These are phyloP conservation scores for Ochetophila trinervis DNA, from an alignment of 306 rosid species.

Conservation along the genomic window DNA sequence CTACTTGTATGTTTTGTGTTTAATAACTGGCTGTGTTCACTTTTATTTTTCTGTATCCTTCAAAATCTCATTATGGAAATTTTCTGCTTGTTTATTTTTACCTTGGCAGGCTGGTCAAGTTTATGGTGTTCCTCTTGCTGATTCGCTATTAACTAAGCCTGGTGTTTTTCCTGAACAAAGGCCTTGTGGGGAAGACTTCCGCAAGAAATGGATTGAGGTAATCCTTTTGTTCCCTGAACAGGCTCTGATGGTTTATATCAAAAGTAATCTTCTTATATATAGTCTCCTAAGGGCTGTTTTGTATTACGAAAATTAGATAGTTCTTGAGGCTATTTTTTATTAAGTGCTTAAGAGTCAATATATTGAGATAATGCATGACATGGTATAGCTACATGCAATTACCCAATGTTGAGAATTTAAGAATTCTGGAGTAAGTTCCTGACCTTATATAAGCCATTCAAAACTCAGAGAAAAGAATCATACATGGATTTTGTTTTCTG, in stretches of 20 bases:
- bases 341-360: too few species aligned
- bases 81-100: slow-evolving; percentile 24
- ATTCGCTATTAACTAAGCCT: slow-evolving; percentile 68
- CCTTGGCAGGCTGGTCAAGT: slow-evolving; percentile 92
- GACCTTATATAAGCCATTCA: not conserved
- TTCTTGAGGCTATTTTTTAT: too few species aligned
- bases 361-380: not conserved
- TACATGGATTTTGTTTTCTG: not conserved
- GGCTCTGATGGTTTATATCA: too few species aligned
- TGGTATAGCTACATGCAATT: not conserved
- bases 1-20: not conserved
- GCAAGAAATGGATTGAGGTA: slow-evolving; percentile 97
- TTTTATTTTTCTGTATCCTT: too few species aligned
- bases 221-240: not conserved
- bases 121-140: slow-evolving; percentile 87
- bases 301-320: too few species aligned
- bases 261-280: too few species aligned
- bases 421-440: not conserved
- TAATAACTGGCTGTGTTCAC: too few species aligned
- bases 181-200: slow-evolving; percentile 68
- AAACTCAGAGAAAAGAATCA: not conserved
- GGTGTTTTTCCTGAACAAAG: slow-evolving; percentile 79
- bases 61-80: slow-evolving; percentile 21
- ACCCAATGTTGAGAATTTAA: not conserved
- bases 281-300: too few species aligned